A percentile compares a stretch with the other conserved stretches of the same genome.
Evolutionary conservation across 2,329 filamentous ascomycete genomes (phyloP).

Genomic region (Pseudogymnoascus sp.): DNA sequence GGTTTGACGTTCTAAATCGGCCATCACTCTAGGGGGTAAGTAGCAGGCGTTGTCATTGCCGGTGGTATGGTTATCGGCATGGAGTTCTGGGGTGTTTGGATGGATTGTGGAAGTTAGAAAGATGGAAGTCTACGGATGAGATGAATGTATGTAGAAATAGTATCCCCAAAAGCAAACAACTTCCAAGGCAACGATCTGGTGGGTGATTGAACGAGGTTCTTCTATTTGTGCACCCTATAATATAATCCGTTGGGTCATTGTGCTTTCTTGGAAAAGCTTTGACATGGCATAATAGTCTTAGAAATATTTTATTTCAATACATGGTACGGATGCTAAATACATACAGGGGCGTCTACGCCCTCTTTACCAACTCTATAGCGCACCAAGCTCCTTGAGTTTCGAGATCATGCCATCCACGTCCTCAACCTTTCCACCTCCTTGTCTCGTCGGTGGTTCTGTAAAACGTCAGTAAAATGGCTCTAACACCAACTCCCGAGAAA

Average conservation of each 20-base stretch:
- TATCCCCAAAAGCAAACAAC: conserved; percentile 7
- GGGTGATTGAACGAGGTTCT: not conserved
- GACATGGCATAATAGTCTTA: not conserved
- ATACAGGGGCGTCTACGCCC: not conserved
- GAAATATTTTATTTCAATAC: conserved; percentile 2
- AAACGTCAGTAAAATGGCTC: conserved; percentile 11
- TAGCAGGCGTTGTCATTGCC: conserved; percentile 5
- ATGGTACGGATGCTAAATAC: conserved; percentile 3
- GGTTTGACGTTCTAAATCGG: conserved; percentile 2
- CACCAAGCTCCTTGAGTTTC: conserved; percentile 94
- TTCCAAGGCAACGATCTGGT: not conserved
- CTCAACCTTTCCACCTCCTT: conserved; percentile 95
- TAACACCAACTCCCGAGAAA: not conserved
- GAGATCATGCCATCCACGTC: conserved; percentile 90
- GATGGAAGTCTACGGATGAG: conserved; percentile 6
- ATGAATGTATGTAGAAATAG: conserved; percentile 8
- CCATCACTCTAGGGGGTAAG: not conserved
- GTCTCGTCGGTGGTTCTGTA: conserved; percentile 73
- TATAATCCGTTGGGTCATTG: not conserved
- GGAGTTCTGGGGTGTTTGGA: conserved; percentile 2
- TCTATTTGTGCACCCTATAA: too few relatives aligned
- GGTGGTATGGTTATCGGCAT: conserved; percentile 8
- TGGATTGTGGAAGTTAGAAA: not conserved
- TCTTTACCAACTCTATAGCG: conserved; percentile 46
- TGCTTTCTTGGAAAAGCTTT: not conserved